Evolutionary conservation across 257 asterid species (phyloP).

Genomic region (Solanum boliviense): DNA sequence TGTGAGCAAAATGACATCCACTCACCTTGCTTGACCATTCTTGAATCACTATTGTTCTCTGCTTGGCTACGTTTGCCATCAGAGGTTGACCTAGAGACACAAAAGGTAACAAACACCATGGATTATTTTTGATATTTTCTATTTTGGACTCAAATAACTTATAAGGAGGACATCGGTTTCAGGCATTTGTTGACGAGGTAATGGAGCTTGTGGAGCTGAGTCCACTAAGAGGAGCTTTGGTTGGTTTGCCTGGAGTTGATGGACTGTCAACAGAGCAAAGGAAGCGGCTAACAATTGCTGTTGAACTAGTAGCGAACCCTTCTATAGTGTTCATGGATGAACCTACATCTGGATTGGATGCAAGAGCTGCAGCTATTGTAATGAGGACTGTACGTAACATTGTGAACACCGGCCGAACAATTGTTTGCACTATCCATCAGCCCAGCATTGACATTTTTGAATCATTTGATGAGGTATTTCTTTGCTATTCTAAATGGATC

Average conservation of each 20-base stretch:
- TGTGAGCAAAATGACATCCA: constrained; percentile 97
- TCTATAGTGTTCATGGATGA: constrained; percentile 93
- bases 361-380: constrained; percentile 95
- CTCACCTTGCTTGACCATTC: constrained; percentile 86
- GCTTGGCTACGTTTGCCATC: constrained; percentile 81
- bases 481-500: neutral
- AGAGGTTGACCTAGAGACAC: constrained; percentile 72
- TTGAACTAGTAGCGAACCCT: constrained; percentile 93
- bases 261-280: constrained; percentile 94
- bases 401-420: constrained; percentile 90
- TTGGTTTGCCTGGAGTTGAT: constrained; percentile 90
- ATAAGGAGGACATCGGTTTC: constrained; percentile 12
- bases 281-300: constrained; percentile 88
- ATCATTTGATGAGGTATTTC: constrained; percentile 90
- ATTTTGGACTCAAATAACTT: constrained; percentile 12
- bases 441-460: constrained; percentile 97
- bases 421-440: constrained; percentile 94
- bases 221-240: constrained; percentile 73
- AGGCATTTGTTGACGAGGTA: constrained; percentile 95
- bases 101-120: constrained; percentile 40
- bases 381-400: constrained; percentile 96
- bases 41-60: constrained; percentile 83
- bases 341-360: constrained; percentile 96
- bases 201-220: constrained; percentile 94
- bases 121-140: neutral